These are phyloP conservation scores for Hericium coralloides DNA, from an alignment of 768 basidiomycete genomes.

Conservation along the genomic window DNA sequence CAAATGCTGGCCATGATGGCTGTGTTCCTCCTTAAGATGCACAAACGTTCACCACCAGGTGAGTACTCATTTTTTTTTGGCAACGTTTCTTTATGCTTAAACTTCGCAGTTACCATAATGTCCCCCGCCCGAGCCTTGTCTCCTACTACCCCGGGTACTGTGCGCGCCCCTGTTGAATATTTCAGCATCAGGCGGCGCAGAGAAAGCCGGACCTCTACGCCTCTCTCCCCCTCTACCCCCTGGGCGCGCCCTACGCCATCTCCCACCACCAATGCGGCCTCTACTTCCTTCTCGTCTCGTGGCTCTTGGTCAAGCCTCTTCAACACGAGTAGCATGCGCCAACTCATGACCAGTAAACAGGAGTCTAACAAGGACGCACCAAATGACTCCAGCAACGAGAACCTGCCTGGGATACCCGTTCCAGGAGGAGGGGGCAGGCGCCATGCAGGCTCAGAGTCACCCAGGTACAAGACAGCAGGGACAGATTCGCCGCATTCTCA, in stretches of 20 bases:
- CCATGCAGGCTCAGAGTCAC: background rate
- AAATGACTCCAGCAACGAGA: slow-evolving; percentile 16
- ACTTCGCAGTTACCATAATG: background rate
- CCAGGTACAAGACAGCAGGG: background rate
- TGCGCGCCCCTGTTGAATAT: slow-evolving; percentile 40
- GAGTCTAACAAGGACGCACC: slow-evolving; percentile 32
- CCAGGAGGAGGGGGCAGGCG: slow-evolving; percentile 11
- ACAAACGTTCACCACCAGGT: slow-evolving; percentile 13
- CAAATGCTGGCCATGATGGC: slow-evolving; percentile 80
- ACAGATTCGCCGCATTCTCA: background rate
- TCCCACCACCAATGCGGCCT: slow-evolving; percentile 29
- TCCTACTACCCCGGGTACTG: background rate
- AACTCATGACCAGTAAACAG: slow-evolving; percentile 58
- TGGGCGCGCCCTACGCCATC: slow-evolving; percentile 44
- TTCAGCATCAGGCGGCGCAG: slow-evolving; percentile 37
- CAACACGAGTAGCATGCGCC: slow-evolving; percentile 54
- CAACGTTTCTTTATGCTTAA: background rate
- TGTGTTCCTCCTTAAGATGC: slow-evolving; percentile 50
- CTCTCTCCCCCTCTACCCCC: slow-evolving; percentile 32
- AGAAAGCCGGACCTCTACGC: slow-evolving; percentile 26
- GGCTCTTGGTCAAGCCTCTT: slow-evolving; percentile 80
- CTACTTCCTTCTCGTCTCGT: slow-evolving; percentile 42
- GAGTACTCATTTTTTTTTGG: background rate
- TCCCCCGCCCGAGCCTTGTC: background rate
- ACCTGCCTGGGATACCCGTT: slow-evolving; percentile 23